Base-by-base conservation (phyloP, 2,329 filamentous ascomycete genomes). In the Hypoxylon sp. region DNA sequence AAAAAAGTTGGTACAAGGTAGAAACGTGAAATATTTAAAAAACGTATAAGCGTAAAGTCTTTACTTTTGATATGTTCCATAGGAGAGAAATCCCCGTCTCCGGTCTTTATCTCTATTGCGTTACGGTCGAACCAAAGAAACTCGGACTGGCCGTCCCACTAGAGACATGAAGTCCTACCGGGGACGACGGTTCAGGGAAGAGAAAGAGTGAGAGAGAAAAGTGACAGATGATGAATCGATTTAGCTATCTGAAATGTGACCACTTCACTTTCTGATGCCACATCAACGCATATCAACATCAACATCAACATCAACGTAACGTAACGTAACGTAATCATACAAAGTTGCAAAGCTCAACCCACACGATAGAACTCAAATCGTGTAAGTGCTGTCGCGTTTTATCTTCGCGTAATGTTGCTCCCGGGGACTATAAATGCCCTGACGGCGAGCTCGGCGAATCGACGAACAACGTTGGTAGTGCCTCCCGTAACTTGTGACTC, bases 401-500 rank as follows among this genome's bases (percentile, higher is more conserved):
- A 69, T 64, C 62, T 67, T 37, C 73, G 68, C 46, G 53, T 34
- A 50, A 79, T 85, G 71, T 85, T 86, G 68, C 79, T 78, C 10
- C 83, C 85, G 2, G 84, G 85, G 30, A 79, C 79, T 57, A 87
- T 81, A 68, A 84, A 89, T 19, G 87, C 87, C 64, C 87, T 81
- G 24, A 84, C 80, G 3, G 88, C 89, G 74, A 92, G 84, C 62
- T 90, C 87, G 68, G 88, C 87, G 57, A 92, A 81, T n/a, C 89
- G 85, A 64, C 90, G 87, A 55, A 91, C 86, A 49, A 91, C 87
- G 65, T 92, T 91, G 1, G 88, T 92, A 1, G 89, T 91, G n/a
- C 89, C 89, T n/a, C 88, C 87, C 11, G 85, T 79, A 22, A 81
- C 84, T 56, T 84, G 82, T 7, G 87, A 84, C 73, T 91, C 88